phyloP scores from a whole-genome alignment of 495 filamentous ascomycete species.

The Daldinia decipiens region DNA sequence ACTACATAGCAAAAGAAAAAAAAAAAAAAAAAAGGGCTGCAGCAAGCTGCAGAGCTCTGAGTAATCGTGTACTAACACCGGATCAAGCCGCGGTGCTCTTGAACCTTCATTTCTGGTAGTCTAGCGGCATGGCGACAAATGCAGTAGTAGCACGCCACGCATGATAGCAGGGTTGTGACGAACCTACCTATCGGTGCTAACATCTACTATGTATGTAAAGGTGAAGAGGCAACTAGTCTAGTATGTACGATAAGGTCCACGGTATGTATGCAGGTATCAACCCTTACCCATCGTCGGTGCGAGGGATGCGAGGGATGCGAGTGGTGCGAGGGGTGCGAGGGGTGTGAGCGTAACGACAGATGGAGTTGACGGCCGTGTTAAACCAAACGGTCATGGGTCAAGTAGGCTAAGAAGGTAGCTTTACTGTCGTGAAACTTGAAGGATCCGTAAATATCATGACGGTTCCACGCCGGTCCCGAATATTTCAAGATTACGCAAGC shows the following conservation, averaged over 20 bases:
- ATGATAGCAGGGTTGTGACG: constrained; percentile 18
- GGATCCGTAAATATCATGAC: constrained; percentile 26
- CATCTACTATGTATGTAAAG: no score
- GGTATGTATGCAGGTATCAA: constrained; percentile 19
- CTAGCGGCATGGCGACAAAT: constrained; percentile 7
- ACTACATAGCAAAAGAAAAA: neutral
- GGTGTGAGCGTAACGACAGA: constrained; percentile 27
- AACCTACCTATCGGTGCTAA: constrained; percentile 5
- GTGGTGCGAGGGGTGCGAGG: no score
- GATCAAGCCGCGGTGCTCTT: neutral
- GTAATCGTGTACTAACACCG: neutral
- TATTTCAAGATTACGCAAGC: constrained; percentile 34
- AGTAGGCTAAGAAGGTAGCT: neutral
- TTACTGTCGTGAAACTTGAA: constrained; percentile 39
- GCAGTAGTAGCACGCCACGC: constrained; percentile 16
- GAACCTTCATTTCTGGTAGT: neutral
- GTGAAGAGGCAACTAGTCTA: constrained; percentile 5
- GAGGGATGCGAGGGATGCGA: constrained; percentile 26
- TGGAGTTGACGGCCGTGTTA: neutral
- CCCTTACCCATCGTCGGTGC: constrained; percentile 29
- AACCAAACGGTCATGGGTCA: constrained; percentile 2
- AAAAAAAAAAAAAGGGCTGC: no score
- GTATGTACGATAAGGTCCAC: neutral
- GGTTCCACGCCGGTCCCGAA: constrained; percentile 26
- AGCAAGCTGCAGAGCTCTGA: neutral